Conservation (phyloP, 257 asterid genomes). For the Przewalskia tangutica region DNA sequence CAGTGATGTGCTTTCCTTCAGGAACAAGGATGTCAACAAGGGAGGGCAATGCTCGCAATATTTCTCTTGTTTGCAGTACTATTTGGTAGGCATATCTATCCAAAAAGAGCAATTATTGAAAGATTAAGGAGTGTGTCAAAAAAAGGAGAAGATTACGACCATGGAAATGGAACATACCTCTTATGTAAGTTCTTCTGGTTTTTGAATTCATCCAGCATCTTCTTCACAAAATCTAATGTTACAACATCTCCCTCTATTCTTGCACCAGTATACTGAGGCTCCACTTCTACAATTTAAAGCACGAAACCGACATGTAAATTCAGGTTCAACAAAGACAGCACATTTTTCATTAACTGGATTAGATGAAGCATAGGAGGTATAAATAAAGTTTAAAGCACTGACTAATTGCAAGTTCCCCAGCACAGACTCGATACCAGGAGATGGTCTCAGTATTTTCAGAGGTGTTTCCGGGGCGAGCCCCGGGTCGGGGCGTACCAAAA, state of each 20-base stretch:
- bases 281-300: conserved; percentile 61
- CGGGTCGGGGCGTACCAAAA: too few species aligned
- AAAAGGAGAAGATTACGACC: not conserved
- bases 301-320: conserved; percentile 13
- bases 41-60: conserved; percentile 79
- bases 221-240: conserved; percentile 82
- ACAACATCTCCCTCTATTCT: conserved; percentile 86
- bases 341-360: not conserved
- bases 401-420: not conserved
- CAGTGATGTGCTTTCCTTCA: conserved; percentile 82
- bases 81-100: conserved; percentile 89
- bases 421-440: not conserved
- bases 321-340: not conserved
- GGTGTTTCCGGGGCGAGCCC: too few species aligned
- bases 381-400: not conserved
- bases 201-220: conserved; percentile 94
- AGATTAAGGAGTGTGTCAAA: not conserved
- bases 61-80: conserved; percentile 68
- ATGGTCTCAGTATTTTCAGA: too few species aligned
- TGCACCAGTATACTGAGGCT: conserved; percentile 86
- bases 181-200: conserved; percentile 74
- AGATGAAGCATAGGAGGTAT: not conserved
- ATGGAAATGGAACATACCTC: conserved; percentile 36
- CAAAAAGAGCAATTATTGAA: not conserved
- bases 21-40: conserved; percentile 85